A percentile compares a stretch with the other conserved stretches of the same genome.
phyloP scores from a whole-genome alignment of 768 basidiomycete genomes.

The Kwoniella bestiolae region DNA sequence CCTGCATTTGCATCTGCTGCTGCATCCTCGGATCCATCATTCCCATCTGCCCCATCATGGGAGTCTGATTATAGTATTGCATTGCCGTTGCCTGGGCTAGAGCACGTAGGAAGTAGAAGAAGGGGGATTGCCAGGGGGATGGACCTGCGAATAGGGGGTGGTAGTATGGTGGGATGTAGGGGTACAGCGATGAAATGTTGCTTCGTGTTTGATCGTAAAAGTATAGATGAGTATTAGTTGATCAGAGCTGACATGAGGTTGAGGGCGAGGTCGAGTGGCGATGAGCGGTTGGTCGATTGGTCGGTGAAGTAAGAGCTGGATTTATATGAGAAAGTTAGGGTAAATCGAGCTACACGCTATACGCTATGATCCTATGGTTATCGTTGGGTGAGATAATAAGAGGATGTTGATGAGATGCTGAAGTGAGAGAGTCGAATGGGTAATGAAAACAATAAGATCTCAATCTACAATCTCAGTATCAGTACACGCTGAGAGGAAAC shows the following conservation, averaged over 20 bases:
- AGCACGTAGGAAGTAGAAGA: constrained; percentile 17
- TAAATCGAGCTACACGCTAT: too few relatives aligned
- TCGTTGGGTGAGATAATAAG: too few relatives aligned
- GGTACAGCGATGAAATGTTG: background rate
- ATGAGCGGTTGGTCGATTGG: background rate
- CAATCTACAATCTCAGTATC: too few relatives aligned
- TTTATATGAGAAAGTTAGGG: background rate
- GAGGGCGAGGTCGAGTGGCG: background rate
- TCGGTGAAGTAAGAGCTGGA: background rate
- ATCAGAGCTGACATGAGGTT: background rate
- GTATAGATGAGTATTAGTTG: background rate
- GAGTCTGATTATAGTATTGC: constrained; percentile 25
- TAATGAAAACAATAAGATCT: too few relatives aligned
- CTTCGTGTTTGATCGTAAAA: background rate
- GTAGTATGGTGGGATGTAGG: constrained; percentile 4
- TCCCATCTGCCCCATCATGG: constrained; percentile 22
- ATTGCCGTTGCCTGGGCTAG: constrained; percentile 16
- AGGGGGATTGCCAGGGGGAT: constrained; percentile 13
- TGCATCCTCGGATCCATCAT: constrained; percentile 25
- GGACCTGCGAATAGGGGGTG: constrained; percentile 1
- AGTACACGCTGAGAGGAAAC: background rate
- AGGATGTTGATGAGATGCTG: too few relatives aligned
- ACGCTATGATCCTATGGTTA: too few relatives aligned
- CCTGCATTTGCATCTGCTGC: constrained; percentile 19
- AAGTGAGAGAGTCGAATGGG: too few relatives aligned